Conservation (phyloP, 2,329 filamentous ascomycete species). For the Sordariomycetes sp. region DNA sequence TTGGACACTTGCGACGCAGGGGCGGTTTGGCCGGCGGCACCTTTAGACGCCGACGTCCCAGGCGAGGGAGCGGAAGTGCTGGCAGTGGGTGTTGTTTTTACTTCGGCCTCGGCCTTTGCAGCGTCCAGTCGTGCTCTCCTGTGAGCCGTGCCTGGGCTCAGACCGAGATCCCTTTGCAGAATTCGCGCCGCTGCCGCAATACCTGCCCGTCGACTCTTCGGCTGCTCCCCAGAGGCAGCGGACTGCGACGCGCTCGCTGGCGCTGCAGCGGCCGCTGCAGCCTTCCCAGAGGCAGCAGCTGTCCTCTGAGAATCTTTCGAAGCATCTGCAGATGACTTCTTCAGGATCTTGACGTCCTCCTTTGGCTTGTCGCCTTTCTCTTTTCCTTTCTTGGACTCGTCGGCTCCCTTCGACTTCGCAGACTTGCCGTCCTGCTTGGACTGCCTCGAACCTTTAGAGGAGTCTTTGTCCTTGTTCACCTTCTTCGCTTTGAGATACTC, state of each 20-base stretch:
- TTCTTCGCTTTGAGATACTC: conserved; percentile 90
- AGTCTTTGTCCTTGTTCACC: conserved; percentile 57
- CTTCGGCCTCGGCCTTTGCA: conserved; percentile 41
- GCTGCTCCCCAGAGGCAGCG: conserved; percentile 19
- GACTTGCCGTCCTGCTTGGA: conserved; percentile 39
- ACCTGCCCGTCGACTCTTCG: conserved; percentile 47
- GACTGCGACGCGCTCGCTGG: conserved; percentile 12
- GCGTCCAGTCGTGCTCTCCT: conserved; percentile 48
- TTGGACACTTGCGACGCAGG: conserved; percentile 8
- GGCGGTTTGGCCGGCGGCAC: conserved; percentile 6
- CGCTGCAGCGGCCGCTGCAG: conserved; percentile 29
- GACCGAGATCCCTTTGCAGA: conserved; percentile 53
- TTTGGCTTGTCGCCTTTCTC: conserved; percentile 42
- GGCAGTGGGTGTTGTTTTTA: conserved; percentile 21
- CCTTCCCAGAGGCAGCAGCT: conserved; percentile 18
- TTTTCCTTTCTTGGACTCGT: conserved; percentile 36
- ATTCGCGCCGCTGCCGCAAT: conserved; percentile 55
- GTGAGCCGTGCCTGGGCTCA: conserved; percentile 53
- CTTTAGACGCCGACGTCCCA: not conserved
- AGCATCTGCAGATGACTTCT: conserved; percentile 39
- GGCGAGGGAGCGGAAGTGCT: conserved; percentile 14
- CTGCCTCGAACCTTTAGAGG: conserved; percentile 43
- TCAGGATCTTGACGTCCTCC: conserved; percentile 52
- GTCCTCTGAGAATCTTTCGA: conserved; percentile 12
- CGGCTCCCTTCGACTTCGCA: conserved; percentile 49